These are phyloP conservation scores for Myxozyma geophila DNA, from an alignment of 805 yeast genomes.

Conservation along the genomic window DNA sequence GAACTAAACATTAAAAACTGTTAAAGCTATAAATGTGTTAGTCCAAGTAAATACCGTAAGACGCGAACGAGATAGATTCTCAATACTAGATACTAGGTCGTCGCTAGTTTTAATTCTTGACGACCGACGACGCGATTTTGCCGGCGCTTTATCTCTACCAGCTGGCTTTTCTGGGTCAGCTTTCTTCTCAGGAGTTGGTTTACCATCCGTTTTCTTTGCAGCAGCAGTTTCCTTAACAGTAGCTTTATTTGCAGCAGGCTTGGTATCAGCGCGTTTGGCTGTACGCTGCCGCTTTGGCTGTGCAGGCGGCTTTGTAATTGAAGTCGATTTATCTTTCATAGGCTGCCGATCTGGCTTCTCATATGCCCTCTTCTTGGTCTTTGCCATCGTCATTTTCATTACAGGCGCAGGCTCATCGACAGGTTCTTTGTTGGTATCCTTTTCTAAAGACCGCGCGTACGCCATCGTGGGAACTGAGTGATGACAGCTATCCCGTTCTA, in stretches of 20 bases:
- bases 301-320: background rate
- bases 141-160: background rate
- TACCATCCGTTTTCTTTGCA: too few relatives aligned
- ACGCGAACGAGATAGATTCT: conserved; percentile 5
- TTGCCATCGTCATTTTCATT: background rate
- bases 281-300: background rate
- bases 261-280: background rate
- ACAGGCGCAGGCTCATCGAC: background rate
- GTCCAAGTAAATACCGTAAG: conserved; percentile 2
- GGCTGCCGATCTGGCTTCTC: conserved; percentile 4
- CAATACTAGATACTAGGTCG: background rate
- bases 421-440: background rate
- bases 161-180: too few relatives aligned
- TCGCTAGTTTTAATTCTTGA: background rate
- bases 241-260: background rate
- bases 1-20: background rate
- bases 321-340: conserved; percentile 4
- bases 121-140: background rate
- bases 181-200: too few relatives aligned
- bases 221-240: background rate
- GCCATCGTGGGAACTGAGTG: conserved; percentile 11
- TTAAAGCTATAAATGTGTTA: background rate
- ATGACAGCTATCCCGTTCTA: conserved; percentile 9
- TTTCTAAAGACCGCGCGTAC: background rate
- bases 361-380: background rate